Evolutionary conservation across 768 basidiomycete genomes (phyloP), one percentile per base, ranked within the genome.

Genomic region (Macrolepiota fuliginosa): DNA sequence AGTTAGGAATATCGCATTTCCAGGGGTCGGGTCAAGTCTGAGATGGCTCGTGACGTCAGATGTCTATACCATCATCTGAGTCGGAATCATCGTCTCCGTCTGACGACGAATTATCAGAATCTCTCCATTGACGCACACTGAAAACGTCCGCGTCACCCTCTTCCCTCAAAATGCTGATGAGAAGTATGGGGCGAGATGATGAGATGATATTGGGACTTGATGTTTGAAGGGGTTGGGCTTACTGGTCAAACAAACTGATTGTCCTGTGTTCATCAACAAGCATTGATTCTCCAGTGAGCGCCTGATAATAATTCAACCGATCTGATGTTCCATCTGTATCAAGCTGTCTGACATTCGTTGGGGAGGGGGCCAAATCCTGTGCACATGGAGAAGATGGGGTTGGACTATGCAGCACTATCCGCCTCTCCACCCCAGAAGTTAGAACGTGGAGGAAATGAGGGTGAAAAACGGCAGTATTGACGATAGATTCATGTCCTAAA

Each of bases 211-310:
- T 22, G 6, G 49, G 17, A 22, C 19, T 19, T 19, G 42, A 22
- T 45, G 17, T 9, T 19, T 9, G n/a, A 53, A 56, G 53, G 57
- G 27, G 42, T n/a, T 1, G 40, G 15, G 74, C 83, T 68, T 64
- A 91, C 90, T 85, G 81, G 69, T 92, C 90, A 70, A 92, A 92
- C 65, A 90, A 73, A n/a, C 78, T 78, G 58, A 91, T 82, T 0
- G 86, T 82, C 53, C 74, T 74, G 12, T 70, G 70, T 64, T 90
- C 87, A 24, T 78, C 75, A 32, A 73, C 70, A 32, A 71, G 51
- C 60, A 75, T 63, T 45, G 68, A 67, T 27, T 62, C 37, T 25
- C 71, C 69, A 5, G 68, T 56, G 40, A 77, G 53, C 35, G 82
- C 75, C 35, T 77, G 72, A 37, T 78, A 62, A 65, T 80, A 79